Evolutionary conservation across 2,329 filamentous ascomycete genomes (phyloP).

Genomic region (Mycosphaerella sp.): DNA sequence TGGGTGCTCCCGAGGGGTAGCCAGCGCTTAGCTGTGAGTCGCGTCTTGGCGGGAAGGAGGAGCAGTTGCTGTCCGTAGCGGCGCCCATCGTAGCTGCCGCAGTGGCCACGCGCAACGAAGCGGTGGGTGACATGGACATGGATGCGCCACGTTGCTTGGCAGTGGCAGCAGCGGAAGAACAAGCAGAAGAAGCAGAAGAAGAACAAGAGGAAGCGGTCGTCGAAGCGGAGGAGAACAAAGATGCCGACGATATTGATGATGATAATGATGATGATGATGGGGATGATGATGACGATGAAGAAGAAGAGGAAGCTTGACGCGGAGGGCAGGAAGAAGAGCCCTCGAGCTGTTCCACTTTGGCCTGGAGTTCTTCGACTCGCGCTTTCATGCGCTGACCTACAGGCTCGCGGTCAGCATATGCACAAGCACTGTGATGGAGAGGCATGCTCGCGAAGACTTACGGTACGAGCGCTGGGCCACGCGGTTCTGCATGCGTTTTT

Average conservation of each 20-base stretch:
- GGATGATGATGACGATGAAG: too few relatives aligned
- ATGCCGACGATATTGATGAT: too few relatives aligned
- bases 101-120: background rate
- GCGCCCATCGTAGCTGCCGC: too few relatives aligned
- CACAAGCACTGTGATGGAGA: background rate
- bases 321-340: background rate
- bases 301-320: too few relatives aligned
- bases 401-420: background rate
- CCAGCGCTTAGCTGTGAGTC: background rate
- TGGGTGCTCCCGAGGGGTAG: background rate
- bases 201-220: too few relatives aligned
- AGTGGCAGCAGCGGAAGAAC: too few relatives aligned
- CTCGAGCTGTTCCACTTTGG: slow-evolving; percentile 2
- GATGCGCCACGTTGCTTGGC: background rate
- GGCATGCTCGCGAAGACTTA: background rate
- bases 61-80: too few relatives aligned
- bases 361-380: slow-evolving; percentile 7
- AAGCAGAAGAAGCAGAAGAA: too few relatives aligned
- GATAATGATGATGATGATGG: too few relatives aligned
- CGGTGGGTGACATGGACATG: background rate
- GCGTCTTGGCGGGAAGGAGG: background rate
- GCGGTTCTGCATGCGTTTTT: slow-evolving; percentile 7
- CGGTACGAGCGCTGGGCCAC: slow-evolving; percentile 7
- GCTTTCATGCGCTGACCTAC: slow-evolving; percentile 5
- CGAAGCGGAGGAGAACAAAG: too few relatives aligned